Evolutionary conservation across 2,329 filamentous ascomycete species (phyloP).

Genomic region (Stagonosporopsis vannaccii): DNA sequence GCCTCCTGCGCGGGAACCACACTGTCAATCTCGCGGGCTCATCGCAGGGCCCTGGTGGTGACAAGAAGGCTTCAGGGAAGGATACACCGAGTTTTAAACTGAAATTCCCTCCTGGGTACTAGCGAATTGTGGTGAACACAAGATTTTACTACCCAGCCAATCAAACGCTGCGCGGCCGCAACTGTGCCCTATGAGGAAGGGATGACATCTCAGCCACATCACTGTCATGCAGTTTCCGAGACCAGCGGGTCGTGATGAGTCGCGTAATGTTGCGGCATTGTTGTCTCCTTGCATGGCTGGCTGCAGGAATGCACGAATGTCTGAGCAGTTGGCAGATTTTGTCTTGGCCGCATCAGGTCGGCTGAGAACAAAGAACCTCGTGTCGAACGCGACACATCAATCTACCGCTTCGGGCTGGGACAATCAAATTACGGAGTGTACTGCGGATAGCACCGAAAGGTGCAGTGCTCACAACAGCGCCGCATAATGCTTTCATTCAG

Average conservation of each 20-base stretch:
- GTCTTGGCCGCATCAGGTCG: conserved; percentile 45
- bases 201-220: conserved; percentile 28
- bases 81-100: conserved; percentile 33
- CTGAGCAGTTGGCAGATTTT: conserved; percentile 35
- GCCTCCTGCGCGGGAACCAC: conserved; percentile 40
- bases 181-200: conserved; percentile 14
- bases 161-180: neutral
- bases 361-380: conserved; percentile 45
- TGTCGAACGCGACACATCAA: conserved; percentile 34
- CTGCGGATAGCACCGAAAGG: conserved; percentile 20
- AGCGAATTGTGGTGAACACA: conserved; percentile 27
- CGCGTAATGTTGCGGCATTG: conserved; percentile 31
- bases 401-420: conserved; percentile 44
- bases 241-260: conserved; percentile 23
- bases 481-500: conserved; percentile 42
- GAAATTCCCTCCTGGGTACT: conserved; percentile 46
- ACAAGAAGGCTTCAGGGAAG: conserved; percentile 23
- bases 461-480: conserved; percentile 17
- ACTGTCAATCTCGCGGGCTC: conserved; percentile 37
- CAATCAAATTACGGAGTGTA: conserved; percentile 45
- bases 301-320: conserved; percentile 44
- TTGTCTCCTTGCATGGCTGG: conserved; percentile 47
- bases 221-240: conserved; percentile 23
- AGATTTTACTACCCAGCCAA: conserved; percentile 7
- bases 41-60: conserved; percentile 7